Base-by-base conservation (phyloP, 371 early-diverging fungal genomes). In the Neoconidiobolus thromboides region DNA sequence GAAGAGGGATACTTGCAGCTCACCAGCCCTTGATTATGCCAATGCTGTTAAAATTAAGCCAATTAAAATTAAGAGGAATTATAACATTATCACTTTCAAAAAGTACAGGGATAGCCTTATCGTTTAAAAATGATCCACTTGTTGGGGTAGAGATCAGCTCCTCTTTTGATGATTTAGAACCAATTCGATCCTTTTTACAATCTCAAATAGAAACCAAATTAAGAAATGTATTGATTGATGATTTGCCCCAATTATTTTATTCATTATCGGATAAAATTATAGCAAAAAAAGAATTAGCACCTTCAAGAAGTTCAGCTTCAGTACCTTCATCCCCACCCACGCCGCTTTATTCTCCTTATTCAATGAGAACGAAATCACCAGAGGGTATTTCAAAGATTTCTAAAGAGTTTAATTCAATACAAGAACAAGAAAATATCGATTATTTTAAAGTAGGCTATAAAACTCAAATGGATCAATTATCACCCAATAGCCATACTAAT, bases 41-140 rank as follows among this genome's bases (percentile, higher is more conserved):
- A 0, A 94, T 98, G 93, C 74, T 85, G 40, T 73, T 98, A 46
- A 79, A 89, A 55, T 90, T 98, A 43, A 83, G 85, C 60, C 82
- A 91, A 55, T 73, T 98, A 2, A 80, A 82, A 55, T 68, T 98
- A 14, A 77, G 89, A 41, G 98, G 95, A 0, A 93, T 96, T 61
- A 79, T 93, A n/a, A 89, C 87, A 1, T 73, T 98, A 26, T 92
- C 89, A 0, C 89, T 96, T 2, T 91, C 90, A 60, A 85, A 89
- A 67, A 75, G 80, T 51, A 85, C 85, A 65, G 97, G 97, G 39
- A 81, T 96, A 43, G 94, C 97, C 0, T 77, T 96, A 43, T 91
- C 86, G 3, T 96, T 98, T 68, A 93, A 95, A 65, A 95, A 91
- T 65, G 96, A 96, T 62, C 97, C 98, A 12, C 70, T 98, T 41